Evolutionary conservation across 441 rosid genomes (phyloP).

Genomic region (Erodium moschatum): DNA sequence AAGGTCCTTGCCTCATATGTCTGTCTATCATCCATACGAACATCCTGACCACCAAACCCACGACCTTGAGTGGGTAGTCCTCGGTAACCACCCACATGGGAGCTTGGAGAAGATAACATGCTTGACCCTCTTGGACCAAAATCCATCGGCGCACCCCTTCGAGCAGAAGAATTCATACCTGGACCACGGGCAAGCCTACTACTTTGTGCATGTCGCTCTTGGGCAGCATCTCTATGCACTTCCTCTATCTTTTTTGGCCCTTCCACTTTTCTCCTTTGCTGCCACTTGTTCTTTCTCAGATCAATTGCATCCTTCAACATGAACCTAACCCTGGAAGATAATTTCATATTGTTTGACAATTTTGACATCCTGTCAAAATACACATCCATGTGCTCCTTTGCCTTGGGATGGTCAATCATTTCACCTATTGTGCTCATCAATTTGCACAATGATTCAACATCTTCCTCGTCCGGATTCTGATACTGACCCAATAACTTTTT

Average conservation of each 20-base stretch:
- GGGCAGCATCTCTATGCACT: slow-evolving; percentile 97
- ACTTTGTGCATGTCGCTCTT: slow-evolving; percentile 73
- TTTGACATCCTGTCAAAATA: too few relatives aligned
- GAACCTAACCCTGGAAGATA: slow-evolving; percentile 79
- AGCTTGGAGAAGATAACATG: slow-evolving; percentile 42
- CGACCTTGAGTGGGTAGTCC: slow-evolving; percentile 55
- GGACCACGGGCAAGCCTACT: slow-evolving; percentile 67
- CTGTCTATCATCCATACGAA: slow-evolving; percentile 65
- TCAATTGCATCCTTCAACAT: slow-evolving; percentile 85
- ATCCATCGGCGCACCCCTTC: slow-evolving; percentile 57
- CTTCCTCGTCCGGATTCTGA: too few relatives aligned
- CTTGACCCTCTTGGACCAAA: slow-evolving; percentile 62
- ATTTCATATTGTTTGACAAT: slow-evolving; percentile 33
- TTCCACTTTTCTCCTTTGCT: slow-evolving; percentile 93
- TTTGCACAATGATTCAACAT: too few relatives aligned
- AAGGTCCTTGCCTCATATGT: slow-evolving; percentile 54
- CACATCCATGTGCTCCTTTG: too few relatives aligned
- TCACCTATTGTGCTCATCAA: too few relatives aligned
- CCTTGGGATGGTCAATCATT: too few relatives aligned
- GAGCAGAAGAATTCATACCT: slow-evolving; percentile 45
- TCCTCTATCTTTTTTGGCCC: slow-evolving; percentile 98
- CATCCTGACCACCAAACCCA: slow-evolving; percentile 64
- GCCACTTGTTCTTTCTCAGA: slow-evolving; percentile 88
- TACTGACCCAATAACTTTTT: too few relatives aligned
- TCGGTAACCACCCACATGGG: slow-evolving; percentile 53